Conservation (phyloP, 2,329 filamentous ascomycete genomes). For the Aspergillus sp. region DNA sequence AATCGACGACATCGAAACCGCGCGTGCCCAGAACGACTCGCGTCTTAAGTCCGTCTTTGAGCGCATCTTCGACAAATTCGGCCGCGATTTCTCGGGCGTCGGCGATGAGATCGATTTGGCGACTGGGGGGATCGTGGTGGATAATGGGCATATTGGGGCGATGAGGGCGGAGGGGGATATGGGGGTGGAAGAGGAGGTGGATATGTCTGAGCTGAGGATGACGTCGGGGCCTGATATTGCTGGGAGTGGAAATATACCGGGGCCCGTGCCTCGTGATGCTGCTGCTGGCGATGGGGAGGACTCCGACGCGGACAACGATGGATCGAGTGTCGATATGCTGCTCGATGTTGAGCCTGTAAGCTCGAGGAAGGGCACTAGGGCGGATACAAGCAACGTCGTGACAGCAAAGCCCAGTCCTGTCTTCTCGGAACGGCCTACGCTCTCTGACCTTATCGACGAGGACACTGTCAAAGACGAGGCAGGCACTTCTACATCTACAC, state of each 20-base stretch:
- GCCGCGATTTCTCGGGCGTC: conserved; percentile 67
- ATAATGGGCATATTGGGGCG: conserved; percentile 73
- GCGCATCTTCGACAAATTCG: conserved; percentile 81
- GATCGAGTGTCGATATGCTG: conserved; percentile 15
- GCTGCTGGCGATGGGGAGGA: conserved; percentile 3
- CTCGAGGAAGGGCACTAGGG: too few relatives aligned
- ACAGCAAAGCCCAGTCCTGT: conserved; percentile 12
- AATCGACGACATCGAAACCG: conserved; percentile 47
- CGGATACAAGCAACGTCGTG: conserved; percentile 3
- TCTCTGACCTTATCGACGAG: conserved; percentile 6
- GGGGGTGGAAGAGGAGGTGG: conserved; percentile 1
- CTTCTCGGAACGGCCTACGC: conserved; percentile 4
- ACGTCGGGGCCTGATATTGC: too few relatives aligned
- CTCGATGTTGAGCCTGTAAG: conserved; percentile 11
- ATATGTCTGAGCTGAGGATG: too few relatives aligned
- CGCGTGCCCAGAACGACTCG: conserved; percentile 56
- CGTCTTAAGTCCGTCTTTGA: conserved; percentile 79
- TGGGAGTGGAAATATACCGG: too few relatives aligned
- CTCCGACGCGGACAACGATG: conserved; percentile 13
- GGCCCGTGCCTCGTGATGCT: conserved; percentile 5
- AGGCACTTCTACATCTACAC: conserved; percentile 19
- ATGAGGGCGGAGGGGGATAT: conserved; percentile 28
- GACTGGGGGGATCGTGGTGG: conserved; percentile 72
- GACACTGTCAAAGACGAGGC: conserved; percentile 5
- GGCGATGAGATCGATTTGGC: conserved; percentile 83